Conservation (phyloP, 1,284 basidiomycete species). For the Microbotryomycetes sp. region DNA sequence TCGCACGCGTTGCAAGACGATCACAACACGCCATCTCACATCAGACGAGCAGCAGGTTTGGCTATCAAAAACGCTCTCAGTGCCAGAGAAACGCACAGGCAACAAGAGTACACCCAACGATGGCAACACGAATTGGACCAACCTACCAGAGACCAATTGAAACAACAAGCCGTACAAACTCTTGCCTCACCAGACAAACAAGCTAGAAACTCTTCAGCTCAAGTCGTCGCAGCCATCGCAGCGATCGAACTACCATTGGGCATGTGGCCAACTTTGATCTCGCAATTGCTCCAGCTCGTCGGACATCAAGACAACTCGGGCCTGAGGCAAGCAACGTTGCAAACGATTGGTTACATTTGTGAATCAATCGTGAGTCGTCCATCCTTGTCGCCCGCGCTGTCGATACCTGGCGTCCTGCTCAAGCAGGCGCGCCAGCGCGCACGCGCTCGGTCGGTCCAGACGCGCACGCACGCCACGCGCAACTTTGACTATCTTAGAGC, state of each 20-base stretch:
- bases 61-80: conserved; percentile 94
- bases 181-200: conserved; percentile 67
- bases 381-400: background rate
- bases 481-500: background rate
- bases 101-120: conserved; percentile 65
- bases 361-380: conserved; percentile 74
- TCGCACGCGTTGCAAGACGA: conserved; percentile 66
- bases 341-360: conserved; percentile 95
- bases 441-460: background rate
- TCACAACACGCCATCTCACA: conserved; percentile 62
- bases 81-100: conserved; percentile 71
- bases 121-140: conserved; percentile 68
- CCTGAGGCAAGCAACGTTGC: conserved; percentile 80
- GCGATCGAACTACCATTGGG: conserved; percentile 81
- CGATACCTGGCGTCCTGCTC: background rate
- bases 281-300: conserved; percentile 78
- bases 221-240: conserved; percentile 89
- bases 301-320: conserved; percentile 67
- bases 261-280: conserved; percentile 87
- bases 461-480: background rate
- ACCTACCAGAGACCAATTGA: conserved; percentile 71
- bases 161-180: conserved; percentile 75
- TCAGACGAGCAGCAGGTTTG: conserved; percentile 89
- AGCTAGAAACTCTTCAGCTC: conserved; percentile 81
- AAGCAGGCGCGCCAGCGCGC: background rate